These are phyloP conservation scores for Serendipita sp. DNA, from an alignment of 768 basidiomycete species.

Conservation along the genomic window DNA sequence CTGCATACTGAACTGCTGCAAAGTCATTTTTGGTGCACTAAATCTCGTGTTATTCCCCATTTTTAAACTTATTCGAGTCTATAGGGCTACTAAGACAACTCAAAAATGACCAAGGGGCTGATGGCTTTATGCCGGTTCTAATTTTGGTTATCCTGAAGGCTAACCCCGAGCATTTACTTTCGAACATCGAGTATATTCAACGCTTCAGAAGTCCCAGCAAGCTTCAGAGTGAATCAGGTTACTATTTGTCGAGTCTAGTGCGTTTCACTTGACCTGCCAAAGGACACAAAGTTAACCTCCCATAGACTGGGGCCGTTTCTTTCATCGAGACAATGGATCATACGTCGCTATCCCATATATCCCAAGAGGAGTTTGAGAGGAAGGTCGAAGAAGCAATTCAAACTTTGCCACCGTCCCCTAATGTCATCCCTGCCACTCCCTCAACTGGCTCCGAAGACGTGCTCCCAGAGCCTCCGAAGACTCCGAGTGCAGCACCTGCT, in stretches of 20 bases:
- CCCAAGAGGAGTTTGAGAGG: slow-evolving; percentile 81
- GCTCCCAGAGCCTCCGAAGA: slow-evolving; percentile 19
- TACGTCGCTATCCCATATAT: slow-evolving; percentile 81
- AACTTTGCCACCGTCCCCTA: slow-evolving; percentile 23
- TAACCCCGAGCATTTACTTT: slow-evolving; percentile 85
- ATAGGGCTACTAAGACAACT: slow-evolving; percentile 80
- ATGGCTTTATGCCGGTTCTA: slow-evolving; percentile 85
- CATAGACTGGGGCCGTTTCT: slow-evolving; percentile 84
- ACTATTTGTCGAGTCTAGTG: slow-evolving; percentile 90
- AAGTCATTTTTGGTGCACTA: slow-evolving; percentile 87
- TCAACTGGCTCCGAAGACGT: slow-evolving; percentile 16
- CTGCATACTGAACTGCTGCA: slow-evolving; percentile 93
- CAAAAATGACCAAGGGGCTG: slow-evolving; percentile 72
- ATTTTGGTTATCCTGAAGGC: slow-evolving; percentile 88
- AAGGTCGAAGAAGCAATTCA: slow-evolving; percentile 49
- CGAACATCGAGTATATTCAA: slow-evolving; percentile 96
- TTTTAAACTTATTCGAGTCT: not conserved
- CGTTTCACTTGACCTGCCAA: slow-evolving; percentile 15
- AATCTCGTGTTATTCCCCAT: slow-evolving; percentile 7
- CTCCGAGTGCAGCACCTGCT: slow-evolving; percentile 26
- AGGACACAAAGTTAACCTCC: not conserved
- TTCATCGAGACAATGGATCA: slow-evolving; percentile 99
- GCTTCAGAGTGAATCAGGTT: slow-evolving; percentile 87
- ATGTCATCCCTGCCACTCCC: slow-evolving; percentile 19
- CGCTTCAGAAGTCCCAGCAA: slow-evolving; percentile 83